Evolutionary conservation across 1,284 basidiomycete species (phyloP), one percentile per base, ranked within the genome.

Genomic region (Paramarasmius palmivorus): DNA sequence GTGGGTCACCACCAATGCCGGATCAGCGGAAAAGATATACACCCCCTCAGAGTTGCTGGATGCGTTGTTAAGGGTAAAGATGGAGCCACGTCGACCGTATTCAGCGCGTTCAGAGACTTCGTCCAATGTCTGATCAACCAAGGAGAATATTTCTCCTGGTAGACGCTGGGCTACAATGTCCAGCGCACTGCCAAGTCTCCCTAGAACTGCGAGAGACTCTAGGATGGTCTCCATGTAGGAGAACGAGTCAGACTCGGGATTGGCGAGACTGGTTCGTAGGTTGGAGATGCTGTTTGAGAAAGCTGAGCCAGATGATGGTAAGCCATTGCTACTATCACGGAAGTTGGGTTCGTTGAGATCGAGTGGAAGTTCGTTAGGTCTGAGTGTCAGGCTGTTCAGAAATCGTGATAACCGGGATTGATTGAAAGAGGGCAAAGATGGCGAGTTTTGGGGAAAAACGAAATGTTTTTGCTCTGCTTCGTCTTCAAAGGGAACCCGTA

Each of bases 161-260:
- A 97, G 75, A 36, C 95, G 82, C 70, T 98, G 95, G 1, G 86
- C 78, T 32, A 99, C 76, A 38, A 82, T 82, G 64, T 99, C 97
- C 25, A 99, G 75, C 4, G 88, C 93, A 48, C 78, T 83, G 2
- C 93, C 92, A 0, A 99, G 79, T 67, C 92, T 92, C 14, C 95
- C 96, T 7, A 99, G 77, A 2, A 93, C 88, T 9, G 94, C 90
- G 9, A 99, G 78, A 9, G 94, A 91, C 69, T 99, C 97, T 19
- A 99, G 77, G 2, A 99, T 77, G 17, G 88, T 93, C 72, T 99
- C 97, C 60, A 99, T 89, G 68, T 98, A 99, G 4, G 85, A 73
- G 71, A 98, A 99, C 0, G 93, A 95, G 68, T 99, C 93, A 17
- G 85, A 78, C 71, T 99, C 97, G 0, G 95, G 93, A 64, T 95